A percentile compares a stretch with the other conserved stretches of the same genome.
Evolutionary conservation across 139 green algal species (phyloP).

Genomic region (Eudorina sp.): DNA sequence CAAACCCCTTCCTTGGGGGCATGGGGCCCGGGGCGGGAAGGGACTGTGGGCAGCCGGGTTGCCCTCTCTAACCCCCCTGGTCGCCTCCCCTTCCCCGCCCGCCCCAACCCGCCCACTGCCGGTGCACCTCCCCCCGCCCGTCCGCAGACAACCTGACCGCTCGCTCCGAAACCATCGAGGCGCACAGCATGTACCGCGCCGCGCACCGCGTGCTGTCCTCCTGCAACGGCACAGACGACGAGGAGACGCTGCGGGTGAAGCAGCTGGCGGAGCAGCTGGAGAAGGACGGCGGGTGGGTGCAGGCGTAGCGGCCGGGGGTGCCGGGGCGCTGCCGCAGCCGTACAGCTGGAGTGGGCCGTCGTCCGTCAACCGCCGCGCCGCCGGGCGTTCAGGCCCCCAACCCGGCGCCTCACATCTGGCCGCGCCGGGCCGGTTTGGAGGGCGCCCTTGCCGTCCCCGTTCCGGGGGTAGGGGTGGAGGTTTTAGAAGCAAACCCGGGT

Average conservation of each 20-base stretch:
- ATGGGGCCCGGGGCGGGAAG: too few relatives aligned
- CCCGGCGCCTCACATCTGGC: too few relatives aligned
- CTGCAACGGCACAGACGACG: neutral
- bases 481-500: too few relatives aligned
- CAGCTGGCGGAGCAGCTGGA: slow-evolving; percentile 7
- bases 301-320: neutral
- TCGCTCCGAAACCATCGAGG: neutral
- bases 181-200: neutral
- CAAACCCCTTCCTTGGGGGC: too few relatives aligned
- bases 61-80: too few relatives aligned
- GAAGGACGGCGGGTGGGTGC: neutral
- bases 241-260: slow-evolving; percentile 9
- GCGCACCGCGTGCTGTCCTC: neutral
- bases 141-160: slow-evolving; percentile 7
- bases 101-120: neutral
- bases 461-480: too few relatives aligned
- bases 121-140: neutral
- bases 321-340: neutral
- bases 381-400: too few relatives aligned
- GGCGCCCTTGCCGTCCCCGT: too few relatives aligned
- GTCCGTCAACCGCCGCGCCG: too few relatives aligned
- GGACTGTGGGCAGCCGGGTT: too few relatives aligned
- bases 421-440: too few relatives aligned
- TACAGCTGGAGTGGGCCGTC: too few relatives aligned
- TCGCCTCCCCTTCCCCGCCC: neutral